A percentile compares a stretch with the other conserved stretches of the same genome.
phyloP scores from a whole-genome alignment of 108 stramenopile species.

The Nitzschia sp. region DNA sequence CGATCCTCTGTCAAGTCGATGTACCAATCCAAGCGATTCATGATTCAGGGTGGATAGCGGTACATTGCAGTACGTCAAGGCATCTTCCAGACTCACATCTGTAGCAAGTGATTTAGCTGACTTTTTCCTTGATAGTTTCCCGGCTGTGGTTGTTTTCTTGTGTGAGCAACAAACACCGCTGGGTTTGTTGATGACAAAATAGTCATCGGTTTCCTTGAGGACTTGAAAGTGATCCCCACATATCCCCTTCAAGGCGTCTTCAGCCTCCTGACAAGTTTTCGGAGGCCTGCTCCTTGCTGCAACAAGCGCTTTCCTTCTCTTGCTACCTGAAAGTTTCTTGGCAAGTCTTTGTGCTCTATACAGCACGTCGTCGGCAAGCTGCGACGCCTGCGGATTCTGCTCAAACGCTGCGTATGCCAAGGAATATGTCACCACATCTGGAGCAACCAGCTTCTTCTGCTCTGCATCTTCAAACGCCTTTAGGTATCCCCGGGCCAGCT shows the following conservation, averaged over 20 bases:
- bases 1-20: conserved; percentile 79
- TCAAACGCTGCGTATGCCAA: conserved; percentile 19
- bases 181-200: conserved; percentile 63
- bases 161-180: conserved; percentile 70
- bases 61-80: conserved; percentile 53
- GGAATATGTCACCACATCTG: conserved; percentile 36
- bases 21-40: conserved; percentile 63
- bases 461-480: conserved; percentile 22
- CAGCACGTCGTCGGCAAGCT: conserved; percentile 46
- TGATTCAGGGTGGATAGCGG: conserved; percentile 68
- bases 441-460: conserved; percentile 13
- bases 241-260: conserved; percentile 35
- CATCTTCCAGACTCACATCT: conserved; percentile 73
- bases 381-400: conserved; percentile 19
- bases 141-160: conserved; percentile 53
- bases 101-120: neutral
- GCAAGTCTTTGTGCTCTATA: conserved; percentile 42
- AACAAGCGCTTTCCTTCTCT: conserved; percentile 57
- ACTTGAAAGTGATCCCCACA: conserved; percentile 55
- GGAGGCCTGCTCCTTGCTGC: conserved; percentile 39
- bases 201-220: conserved; percentile 57
- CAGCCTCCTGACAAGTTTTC: conserved; percentile 20
- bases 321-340: conserved; percentile 64
- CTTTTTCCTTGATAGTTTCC: conserved; percentile 47
- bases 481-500: conserved; percentile 2